These are phyloP conservation scores for Paramecium sexaurelia DNA, from an alignment of 73 alveolate genomes.

Conservation along the genomic window DNA sequence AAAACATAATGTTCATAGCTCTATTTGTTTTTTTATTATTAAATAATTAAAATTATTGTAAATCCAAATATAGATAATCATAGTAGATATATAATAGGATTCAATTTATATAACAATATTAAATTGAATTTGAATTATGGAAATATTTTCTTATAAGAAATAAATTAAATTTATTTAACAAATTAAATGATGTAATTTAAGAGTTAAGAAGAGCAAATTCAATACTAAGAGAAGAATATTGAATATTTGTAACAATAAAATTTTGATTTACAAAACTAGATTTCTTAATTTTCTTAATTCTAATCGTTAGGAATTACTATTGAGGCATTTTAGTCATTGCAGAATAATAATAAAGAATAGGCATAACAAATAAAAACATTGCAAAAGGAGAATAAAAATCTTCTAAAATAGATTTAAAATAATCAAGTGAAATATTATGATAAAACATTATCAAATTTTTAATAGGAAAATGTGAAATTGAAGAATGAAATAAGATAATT, in stretches of 20 bases:
- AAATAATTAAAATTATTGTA: too few relatives aligned
- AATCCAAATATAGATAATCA: too few relatives aligned
- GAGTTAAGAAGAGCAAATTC: background rate
- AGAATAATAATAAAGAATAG: constrained; percentile 3
- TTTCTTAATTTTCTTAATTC: background rate
- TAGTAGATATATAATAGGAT: too few relatives aligned
- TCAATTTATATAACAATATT: too few relatives aligned
- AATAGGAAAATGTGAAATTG: constrained; percentile 33
- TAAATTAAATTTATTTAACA: background rate
- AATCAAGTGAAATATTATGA: constrained; percentile 26
- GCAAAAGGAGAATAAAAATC: background rate
- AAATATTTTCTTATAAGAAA: background rate
- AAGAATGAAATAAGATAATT: constrained; percentile 16
- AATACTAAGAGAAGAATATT: background rate
- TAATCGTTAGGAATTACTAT: background rate
- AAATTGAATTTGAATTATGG: too few relatives aligned
- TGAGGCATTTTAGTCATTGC: background rate
- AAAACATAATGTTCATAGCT: too few relatives aligned
- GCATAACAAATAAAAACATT: background rate
- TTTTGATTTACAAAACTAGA: constrained; percentile 16
- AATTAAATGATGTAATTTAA: constrained; percentile 20
- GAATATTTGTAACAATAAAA: constrained; percentile 41
- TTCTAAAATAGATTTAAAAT: background rate
- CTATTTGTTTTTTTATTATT: too few relatives aligned
- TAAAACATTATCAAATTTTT: background rate